Evolutionary conservation across 2,329 filamentous ascomycete species (phyloP), one percentile per base, ranked within the genome.

Genomic region (Rachicladosporium sp.): DNA sequence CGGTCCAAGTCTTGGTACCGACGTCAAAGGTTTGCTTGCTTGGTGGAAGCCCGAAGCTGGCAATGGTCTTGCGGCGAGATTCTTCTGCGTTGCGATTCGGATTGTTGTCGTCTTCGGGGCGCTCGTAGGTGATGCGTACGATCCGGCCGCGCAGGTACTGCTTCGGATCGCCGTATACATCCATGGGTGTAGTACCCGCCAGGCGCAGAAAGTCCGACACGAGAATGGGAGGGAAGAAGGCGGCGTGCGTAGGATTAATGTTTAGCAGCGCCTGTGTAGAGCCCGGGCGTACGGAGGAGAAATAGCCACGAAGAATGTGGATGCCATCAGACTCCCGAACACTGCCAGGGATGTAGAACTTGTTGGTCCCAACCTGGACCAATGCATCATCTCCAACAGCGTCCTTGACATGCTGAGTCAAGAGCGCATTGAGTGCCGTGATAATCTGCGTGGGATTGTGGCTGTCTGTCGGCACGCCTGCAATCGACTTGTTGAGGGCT

Each of bases 361-460:
- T 12, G 13, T 48, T 50, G 40, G 50, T 53, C 3, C 44, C 44
- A 10, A 19, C 31, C 13, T 44, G 35, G 31, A 47, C n/a, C n/a
- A n/a, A n/a, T n/a, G n/a, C n/a, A n/a, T n/a, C n/a, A n/a, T n/a
- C n/a, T n/a, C n/a, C n/a, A n/a, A n/a, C n/a, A n/a, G n/a, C n/a
- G n/a, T n/a, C n/a, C n/a, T n/a, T n/a, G n/a, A n/a, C n/a, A n/a
- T n/a, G n/a, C n/a, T n/a, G n/a, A n/a, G n/a, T n/a, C n/a, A n/a
- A n/a, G n/a, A n/a, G n/a, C n/a, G n/a, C n/a, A n/a, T n/a, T n/a
- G n/a, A n/a, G n/a, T n/a, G n/a, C n/a, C n/a, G n/a, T n/a, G n/a
- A n/a, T n/a, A n/a, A n/a, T n/a, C n/a, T n/a, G n/a, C n/a, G n/a
- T n/a, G n/a, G n/a, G n/a, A n/a, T n/a, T n/a, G n/a, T n/a, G n/a